Conservation (phyloP, 495 filamentous ascomycete genomes). For the Extremus antarcticus region DNA sequence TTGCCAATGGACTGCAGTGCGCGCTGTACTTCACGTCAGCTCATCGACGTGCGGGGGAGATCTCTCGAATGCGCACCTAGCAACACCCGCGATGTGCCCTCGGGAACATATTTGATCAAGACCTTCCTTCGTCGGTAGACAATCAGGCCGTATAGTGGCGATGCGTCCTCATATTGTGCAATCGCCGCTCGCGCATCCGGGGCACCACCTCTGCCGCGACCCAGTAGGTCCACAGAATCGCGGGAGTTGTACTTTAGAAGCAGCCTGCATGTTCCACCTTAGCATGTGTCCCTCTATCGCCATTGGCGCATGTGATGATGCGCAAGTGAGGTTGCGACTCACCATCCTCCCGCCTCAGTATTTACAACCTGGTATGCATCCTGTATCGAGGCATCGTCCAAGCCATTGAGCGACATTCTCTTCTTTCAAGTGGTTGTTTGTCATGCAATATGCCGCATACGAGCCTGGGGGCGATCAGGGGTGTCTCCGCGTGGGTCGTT, state of each 20-base stretch:
- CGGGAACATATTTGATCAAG: slow-evolving; percentile 82
- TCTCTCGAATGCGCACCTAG: slow-evolving; percentile 50
- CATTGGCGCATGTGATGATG: not conserved
- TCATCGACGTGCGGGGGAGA: not conserved
- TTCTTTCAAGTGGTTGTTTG: not conserved
- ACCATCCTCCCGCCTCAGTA: slow-evolving; percentile 91
- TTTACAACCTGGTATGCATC: slow-evolving; percentile 75
- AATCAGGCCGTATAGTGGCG: slow-evolving; percentile 85
- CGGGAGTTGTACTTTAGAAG: slow-evolving; percentile 82
- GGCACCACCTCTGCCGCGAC: slow-evolving; percentile 70
- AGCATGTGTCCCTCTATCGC: not conserved
- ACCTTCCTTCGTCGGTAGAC: slow-evolving; percentile 84
- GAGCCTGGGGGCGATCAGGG: not conserved
- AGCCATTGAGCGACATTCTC: slow-evolving; percentile 90
- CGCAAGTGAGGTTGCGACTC: slow-evolving; percentile 31
- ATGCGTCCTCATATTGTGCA: slow-evolving; percentile 65
- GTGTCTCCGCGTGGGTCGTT: not conserved
- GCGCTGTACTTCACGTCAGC: slow-evolving; percentile 47
- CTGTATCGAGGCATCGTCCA: slow-evolving; percentile 69
- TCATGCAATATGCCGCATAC: not conserved
- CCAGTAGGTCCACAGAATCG: slow-evolving; percentile 75
- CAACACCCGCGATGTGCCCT: slow-evolving; percentile 76
- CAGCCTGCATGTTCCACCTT: slow-evolving; percentile 52
- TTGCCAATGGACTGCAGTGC: slow-evolving; percentile 88
- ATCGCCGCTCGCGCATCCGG: slow-evolving; percentile 71